phyloP scores from a whole-genome alignment of 2,329 filamentous ascomycete species.

The Thielaviopsis ethacetica region DNA sequence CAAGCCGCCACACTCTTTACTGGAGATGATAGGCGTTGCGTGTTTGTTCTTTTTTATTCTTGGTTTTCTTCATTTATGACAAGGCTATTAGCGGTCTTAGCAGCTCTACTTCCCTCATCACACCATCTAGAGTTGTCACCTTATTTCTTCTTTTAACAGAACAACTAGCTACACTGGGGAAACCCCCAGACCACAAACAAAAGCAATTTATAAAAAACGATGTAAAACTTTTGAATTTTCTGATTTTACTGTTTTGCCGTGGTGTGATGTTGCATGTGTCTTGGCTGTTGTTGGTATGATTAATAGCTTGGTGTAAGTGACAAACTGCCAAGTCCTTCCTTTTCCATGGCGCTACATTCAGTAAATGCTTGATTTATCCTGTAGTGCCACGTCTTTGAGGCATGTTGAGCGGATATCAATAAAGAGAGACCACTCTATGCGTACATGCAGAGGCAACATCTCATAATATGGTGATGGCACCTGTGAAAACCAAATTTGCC shows the following conservation, averaged over 20 bases:
- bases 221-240: background rate
- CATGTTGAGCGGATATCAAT: background rate
- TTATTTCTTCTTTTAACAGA: background rate
- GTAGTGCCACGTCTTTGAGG: background rate
- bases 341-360: background rate
- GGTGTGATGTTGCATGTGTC: background rate
- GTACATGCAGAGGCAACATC: background rate
- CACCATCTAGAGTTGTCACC: no score
- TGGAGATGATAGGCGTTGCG: background rate
- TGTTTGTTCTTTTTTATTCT: background rate
- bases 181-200: background rate
- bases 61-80: background rate
- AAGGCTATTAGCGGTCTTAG: background rate
- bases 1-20: background rate
- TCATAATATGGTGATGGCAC: background rate
- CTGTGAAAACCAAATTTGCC: background rate
- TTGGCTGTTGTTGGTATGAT: background rate
- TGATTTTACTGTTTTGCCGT: background rate
- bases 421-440: background rate
- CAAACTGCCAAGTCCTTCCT: background rate
- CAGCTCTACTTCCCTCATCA: background rate
- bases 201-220: background rate
- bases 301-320: background rate
- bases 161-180: background rate
- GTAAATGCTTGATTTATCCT: background rate